Base-by-base conservation (phyloP, 1,284 basidiomycete species). In the Microbotryum violaceum region DNA sequence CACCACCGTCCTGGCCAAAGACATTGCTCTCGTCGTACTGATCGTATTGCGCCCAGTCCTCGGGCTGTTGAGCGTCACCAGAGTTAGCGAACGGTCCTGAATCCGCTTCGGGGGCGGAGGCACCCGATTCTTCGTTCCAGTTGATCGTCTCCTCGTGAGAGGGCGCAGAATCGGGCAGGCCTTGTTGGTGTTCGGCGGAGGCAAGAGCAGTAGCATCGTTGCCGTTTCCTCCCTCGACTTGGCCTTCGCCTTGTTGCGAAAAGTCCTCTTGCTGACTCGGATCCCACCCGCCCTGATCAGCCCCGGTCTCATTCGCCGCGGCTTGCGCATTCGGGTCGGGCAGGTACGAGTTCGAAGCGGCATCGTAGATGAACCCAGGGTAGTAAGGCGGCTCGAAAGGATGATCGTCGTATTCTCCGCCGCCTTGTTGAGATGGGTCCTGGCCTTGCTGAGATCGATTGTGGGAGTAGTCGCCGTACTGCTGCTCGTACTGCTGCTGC, bases 331-430 rank as follows among this genome's bases (percentile, higher is more conserved):
- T 56, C 23, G 61, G 55, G 33, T 68, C 67, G 23, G 64, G 53
- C 23, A 60, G 25, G 58, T 68, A 68, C 27, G 60, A 60, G 50
- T 66, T 66, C 18, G 62, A 56, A 4, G 60, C 49, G 18, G 54
- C 49, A 56, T 66, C 61, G 60, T 66, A 68, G 29, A 63, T 23
- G 60, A 60, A 68, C 23, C 67, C 67, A 8, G 67, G 67, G 49
- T 68, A 68, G 60, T 54, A 50, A 2, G 62, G 62, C 5, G 51
- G 49, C n/a, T 65, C 64, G 45, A 55, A 57, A 31, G 25, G 33
- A 27, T 60, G 56, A 33, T 54, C 42, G 27, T 54, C 51, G 23
- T 47, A n/a, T n/a, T 62, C 57, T 25, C 59, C 46, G 2, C 44
- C 31, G 42, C 61, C 55, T 23, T 56, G 45, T 33, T 55, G 37